These are phyloP conservation scores for Diplodia seriata DNA, from an alignment of 2,329 filamentous ascomycete species.

Conservation along the genomic window DNA sequence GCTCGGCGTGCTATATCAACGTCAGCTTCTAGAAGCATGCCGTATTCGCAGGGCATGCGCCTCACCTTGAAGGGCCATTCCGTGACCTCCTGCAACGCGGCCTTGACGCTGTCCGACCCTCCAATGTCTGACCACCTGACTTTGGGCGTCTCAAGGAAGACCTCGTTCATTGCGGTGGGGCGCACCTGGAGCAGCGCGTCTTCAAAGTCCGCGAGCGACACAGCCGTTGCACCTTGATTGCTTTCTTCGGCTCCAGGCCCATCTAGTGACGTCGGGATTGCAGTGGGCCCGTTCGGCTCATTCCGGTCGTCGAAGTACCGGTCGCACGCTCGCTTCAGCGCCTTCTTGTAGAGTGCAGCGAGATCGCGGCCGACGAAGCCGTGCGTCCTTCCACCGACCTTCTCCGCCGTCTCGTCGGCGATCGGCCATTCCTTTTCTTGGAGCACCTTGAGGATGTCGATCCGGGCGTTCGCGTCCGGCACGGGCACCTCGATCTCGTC, in stretches of 20 bases:
- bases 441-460: slow-evolving; percentile 69
- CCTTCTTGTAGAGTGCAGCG: slow-evolving; percentile 57
- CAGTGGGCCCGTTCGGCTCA: slow-evolving; percentile 1
- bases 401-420: slow-evolving; percentile 60
- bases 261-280: slow-evolving; percentile 1
- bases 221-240: slow-evolving; percentile 35
- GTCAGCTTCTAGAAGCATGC: slow-evolving; percentile 30
- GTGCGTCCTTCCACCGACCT: slow-evolving; percentile 77
- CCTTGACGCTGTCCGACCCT: slow-evolving; percentile 78
- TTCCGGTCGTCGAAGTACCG: slow-evolving; percentile 8
- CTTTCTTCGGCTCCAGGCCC: background rate
- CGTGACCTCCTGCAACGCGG: slow-evolving; percentile 63
- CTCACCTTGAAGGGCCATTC: slow-evolving; percentile 64
- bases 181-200: slow-evolving; percentile 71
- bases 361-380: slow-evolving; percentile 86
- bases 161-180: slow-evolving; percentile 86
- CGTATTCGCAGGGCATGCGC: slow-evolving; percentile 34
- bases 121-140: slow-evolving; percentile 88
- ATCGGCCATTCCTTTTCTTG: slow-evolving; percentile 37
- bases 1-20: slow-evolving; percentile 54
- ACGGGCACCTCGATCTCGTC: slow-evolving; percentile 76
- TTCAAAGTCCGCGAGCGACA: slow-evolving; percentile 61
- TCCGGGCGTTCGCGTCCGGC: slow-evolving; percentile 73
- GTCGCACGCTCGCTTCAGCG: slow-evolving; percentile 26
- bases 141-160: slow-evolving; percentile 86